These are phyloP conservation scores for Clonostachys solani DNA, from an alignment of 2,329 filamentous ascomycete genomes.

Conservation along the genomic window DNA sequence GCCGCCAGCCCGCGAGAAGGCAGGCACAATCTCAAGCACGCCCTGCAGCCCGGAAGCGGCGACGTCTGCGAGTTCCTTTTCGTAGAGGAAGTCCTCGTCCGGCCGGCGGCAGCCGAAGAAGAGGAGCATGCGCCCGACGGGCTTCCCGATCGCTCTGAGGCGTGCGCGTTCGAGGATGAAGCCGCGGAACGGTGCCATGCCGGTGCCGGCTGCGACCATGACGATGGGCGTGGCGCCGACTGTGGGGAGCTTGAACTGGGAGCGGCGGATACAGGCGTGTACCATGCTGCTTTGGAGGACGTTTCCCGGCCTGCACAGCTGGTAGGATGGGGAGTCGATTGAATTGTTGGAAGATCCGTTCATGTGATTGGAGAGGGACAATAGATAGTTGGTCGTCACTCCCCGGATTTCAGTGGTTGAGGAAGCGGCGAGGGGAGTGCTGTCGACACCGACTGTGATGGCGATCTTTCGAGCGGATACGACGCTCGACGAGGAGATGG, in stretches of 20 bases:
- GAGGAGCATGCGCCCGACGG: slow-evolving; percentile 23
- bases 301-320: slow-evolving; percentile 2
- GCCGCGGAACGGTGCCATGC: slow-evolving; percentile 34
- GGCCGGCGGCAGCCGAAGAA: slow-evolving; percentile 57
- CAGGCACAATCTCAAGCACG: background rate
- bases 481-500: slow-evolving; percentile 52
- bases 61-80: slow-evolving; percentile 20
- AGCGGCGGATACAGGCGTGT: slow-evolving; percentile 70
- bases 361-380: slow-evolving; percentile 33
- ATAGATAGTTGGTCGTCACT: slow-evolving; percentile 18
- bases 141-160: slow-evolving; percentile 50
- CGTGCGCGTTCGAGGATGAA: slow-evolving; percentile 15
- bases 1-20: background rate
- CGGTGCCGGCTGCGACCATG: slow-evolving; percentile 46
- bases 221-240: slow-evolving; percentile 64
- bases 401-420: slow-evolving; percentile 8
- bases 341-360: slow-evolving; percentile 29
- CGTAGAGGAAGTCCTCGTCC: slow-evolving; percentile 50
- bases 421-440: slow-evolving; percentile 8
- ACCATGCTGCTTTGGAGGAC: slow-evolving; percentile 3
- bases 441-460: slow-evolving; percentile 13
- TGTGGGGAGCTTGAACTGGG: slow-evolving; percentile 91
- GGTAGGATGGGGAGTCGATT: slow-evolving; percentile 22
- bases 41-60: slow-evolving; percentile 1
- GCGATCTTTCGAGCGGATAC: slow-evolving; percentile 10